phyloP scores from a whole-genome alignment of 495 filamentous ascomycete species.

The Parathielavia appendiculata region DNA sequence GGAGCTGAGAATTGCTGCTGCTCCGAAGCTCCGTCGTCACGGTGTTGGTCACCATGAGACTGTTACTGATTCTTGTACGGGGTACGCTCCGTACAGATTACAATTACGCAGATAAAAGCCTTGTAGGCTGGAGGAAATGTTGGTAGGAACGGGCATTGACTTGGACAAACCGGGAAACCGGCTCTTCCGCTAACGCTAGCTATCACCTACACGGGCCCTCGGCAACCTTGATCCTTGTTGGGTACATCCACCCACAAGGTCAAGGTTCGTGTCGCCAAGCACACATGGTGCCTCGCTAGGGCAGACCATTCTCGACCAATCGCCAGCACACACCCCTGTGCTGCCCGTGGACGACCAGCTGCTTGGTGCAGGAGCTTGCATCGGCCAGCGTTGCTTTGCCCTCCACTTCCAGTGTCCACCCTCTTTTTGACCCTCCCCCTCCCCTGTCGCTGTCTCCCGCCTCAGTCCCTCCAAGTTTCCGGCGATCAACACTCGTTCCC shows the following conservation, averaged over 20 bases:
- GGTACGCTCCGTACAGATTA: too few relatives aligned
- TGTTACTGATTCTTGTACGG: too few relatives aligned
- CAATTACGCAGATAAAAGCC: too few relatives aligned
- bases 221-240: constrained; percentile 14
- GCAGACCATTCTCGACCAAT: constrained; percentile 17
- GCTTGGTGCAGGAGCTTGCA: background rate
- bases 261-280: constrained; percentile 14
- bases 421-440: constrained; percentile 21
- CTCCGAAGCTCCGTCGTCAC: background rate
- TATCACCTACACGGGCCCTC: constrained; percentile 23
- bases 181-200: constrained; percentile 11
- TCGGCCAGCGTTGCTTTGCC: constrained; percentile 8
- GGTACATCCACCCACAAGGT: background rate
- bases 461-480: constrained; percentile 7
- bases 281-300: constrained; percentile 13
- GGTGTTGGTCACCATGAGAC: background rate
- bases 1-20: background rate
- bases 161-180: constrained; percentile 16
- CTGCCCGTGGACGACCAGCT: too few relatives aligned
- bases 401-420: background rate
- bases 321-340: constrained; percentile 8
- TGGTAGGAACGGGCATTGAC: background rate
- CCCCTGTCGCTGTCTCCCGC: constrained; percentile 17
- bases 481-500: constrained; percentile 15
- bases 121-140: background rate